Conservation (phyloP, 2,329 filamentous ascomycete species). For the Ceratocystis lukuohia region DNA sequence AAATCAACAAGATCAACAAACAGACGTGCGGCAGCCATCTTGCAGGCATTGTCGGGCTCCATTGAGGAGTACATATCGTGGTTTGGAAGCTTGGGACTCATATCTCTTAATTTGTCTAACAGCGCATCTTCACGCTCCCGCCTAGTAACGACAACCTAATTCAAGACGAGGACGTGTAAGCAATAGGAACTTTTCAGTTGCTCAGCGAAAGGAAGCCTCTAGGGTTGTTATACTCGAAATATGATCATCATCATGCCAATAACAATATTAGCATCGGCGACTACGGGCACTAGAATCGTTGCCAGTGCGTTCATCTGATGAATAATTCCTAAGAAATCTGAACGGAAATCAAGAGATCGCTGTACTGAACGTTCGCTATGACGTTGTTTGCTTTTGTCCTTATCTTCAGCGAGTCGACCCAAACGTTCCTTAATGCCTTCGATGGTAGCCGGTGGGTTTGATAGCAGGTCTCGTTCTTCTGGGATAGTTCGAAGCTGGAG, state of each 20-base stretch:
- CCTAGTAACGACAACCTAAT: slow-evolving; percentile 11
- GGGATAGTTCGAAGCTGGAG: slow-evolving; percentile 6
- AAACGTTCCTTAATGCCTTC: slow-evolving; percentile 5
- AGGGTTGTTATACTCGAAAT: slow-evolving; percentile 7
- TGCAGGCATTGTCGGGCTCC: slow-evolving; percentile 13
- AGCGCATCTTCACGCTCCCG: slow-evolving; percentile 16
- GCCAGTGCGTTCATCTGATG: slow-evolving; percentile 6
- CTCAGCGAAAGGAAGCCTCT: not conserved
- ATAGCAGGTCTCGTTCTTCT: slow-evolving; percentile 10
- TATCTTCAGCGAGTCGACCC: slow-evolving; percentile 5
- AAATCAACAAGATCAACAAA: slow-evolving; percentile 14
- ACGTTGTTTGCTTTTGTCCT: slow-evolving; percentile 3
- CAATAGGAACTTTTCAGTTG: not conserved
- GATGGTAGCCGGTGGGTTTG: not conserved
- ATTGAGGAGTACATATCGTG: slow-evolving; percentile 6
- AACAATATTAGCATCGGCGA: slow-evolving; percentile 11
- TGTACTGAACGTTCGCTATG: not conserved
- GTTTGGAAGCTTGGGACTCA: slow-evolving; percentile 8
- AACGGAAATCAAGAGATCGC: slow-evolving; percentile 2
- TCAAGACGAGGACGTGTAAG: not conserved
- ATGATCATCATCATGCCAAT: slow-evolving; percentile 16
- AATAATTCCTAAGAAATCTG: not conserved
- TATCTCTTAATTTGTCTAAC: slow-evolving; percentile 2
- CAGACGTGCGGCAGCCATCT: slow-evolving; percentile 11
- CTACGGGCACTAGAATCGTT: not conserved